Conservation (phyloP, 441 rosid species). For the Corymbia calophylla region DNA sequence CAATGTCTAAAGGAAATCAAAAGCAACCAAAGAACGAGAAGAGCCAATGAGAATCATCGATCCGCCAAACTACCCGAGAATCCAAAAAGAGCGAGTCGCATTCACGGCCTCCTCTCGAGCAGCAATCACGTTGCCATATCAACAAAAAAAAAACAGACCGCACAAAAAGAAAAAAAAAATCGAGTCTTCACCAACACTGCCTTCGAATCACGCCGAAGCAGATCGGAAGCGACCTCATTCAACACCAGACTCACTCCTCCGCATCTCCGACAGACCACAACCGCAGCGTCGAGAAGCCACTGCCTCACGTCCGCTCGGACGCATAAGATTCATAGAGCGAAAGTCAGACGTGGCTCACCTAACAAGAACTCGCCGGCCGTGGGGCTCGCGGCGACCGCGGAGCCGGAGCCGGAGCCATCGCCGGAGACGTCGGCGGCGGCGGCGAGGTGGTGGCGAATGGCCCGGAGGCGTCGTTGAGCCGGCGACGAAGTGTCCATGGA, state of each 20-base stretch:
- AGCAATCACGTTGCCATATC: neutral
- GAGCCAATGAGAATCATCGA: neutral
- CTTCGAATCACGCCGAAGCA: neutral
- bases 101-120: neutral
- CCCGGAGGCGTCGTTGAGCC: conserved; percentile 73
- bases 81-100: neutral
- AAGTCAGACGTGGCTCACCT: conserved; percentile 21
- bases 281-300: neutral
- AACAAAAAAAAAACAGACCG: neutral
- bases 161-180: neutral
- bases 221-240: neutral
- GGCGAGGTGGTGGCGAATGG: conserved; percentile 63
- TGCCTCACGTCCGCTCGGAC: neutral
- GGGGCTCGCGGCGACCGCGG: conserved; percentile 40
- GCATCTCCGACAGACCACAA: neutral
- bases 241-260: neutral
- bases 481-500: conserved; percentile 10
- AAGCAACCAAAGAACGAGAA: neutral
- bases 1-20: neutral
- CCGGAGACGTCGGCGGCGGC: conserved; percentile 13
- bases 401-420: conserved; percentile 15
- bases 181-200: neutral
- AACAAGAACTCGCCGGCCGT: conserved; percentile 74
- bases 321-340: neutral
- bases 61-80: neutral